Percentiles rank a stretch among this genome's conserved stretches.
phyloP scores from a whole-genome alignment of 2,329 filamentous ascomycete genomes.

The Aureobasidium sp. region DNA sequence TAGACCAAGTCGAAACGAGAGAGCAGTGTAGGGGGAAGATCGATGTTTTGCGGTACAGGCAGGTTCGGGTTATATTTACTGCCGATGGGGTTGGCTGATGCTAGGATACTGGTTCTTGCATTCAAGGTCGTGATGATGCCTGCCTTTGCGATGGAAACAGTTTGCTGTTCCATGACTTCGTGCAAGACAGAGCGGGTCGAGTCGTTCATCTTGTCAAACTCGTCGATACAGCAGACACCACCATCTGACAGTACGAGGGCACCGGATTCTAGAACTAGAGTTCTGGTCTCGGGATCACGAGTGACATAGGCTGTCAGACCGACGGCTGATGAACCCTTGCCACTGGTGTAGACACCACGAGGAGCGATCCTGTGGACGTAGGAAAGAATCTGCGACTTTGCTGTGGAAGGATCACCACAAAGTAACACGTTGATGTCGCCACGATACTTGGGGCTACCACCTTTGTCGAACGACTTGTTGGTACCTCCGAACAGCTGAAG shows the following conservation, averaged over 20 bases:
- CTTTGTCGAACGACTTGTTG: constrained; percentile 96
- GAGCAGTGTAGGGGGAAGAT: constrained; percentile 86
- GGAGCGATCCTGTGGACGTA: constrained; percentile 98
- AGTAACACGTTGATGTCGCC: constrained; percentile 96
- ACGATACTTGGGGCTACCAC: constrained; percentile 88
- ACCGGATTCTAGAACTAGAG: constrained; percentile 77
- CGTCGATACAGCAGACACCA: constrained; percentile 79
- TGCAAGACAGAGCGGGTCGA: constrained; percentile 75
- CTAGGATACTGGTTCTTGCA: constrained; percentile 89
- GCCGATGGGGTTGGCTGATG: constrained; percentile 95
- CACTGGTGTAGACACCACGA: constrained; percentile 78
- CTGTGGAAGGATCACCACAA: constrained; percentile 92
- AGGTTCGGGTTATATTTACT: constrained; percentile 96
- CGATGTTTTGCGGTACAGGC: constrained; percentile 95
- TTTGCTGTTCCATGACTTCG: constrained; percentile 86
- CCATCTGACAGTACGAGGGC: constrained; percentile 75
- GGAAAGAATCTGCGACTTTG: constrained; percentile 94
- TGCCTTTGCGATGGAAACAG: constrained; percentile 80
- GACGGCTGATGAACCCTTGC: constrained; percentile 72
- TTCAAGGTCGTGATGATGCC: constrained; percentile 97
- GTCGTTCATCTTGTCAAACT: constrained; percentile 88
- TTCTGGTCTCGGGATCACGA: constrained; percentile 75
- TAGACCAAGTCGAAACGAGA: constrained; percentile 97
- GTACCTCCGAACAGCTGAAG: constrained; percentile 95
- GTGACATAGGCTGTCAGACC: constrained; percentile 78